phyloP scores from a whole-genome alignment of 768 basidiomycete genomes.

The Rhizopogon roseolus region DNA sequence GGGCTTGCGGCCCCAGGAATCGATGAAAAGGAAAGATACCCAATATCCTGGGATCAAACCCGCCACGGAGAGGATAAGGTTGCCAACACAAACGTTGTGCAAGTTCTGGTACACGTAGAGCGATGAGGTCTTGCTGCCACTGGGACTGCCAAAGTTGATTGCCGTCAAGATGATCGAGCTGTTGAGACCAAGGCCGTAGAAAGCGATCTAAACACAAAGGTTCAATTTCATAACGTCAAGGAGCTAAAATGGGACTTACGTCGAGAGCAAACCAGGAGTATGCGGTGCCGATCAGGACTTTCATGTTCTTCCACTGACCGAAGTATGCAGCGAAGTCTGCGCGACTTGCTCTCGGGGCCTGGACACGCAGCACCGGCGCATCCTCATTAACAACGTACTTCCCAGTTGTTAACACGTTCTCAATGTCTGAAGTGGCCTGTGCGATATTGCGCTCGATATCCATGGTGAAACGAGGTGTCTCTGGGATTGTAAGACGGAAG shows the following conservation, averaged over 20 bases:
- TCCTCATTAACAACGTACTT: conserved; percentile 48
- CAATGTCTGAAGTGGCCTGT: conserved; percentile 71
- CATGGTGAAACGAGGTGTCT: conserved; percentile 90
- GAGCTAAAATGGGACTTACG: conserved; percentile 33
- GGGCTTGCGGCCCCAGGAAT: conserved; percentile 76
- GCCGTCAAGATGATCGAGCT: conserved; percentile 68
- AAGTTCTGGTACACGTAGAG: conserved; percentile 51
- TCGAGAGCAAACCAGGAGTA: conserved; percentile 92
- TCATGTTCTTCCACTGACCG: conserved; percentile 69
- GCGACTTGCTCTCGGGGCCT: conserved; percentile 64
- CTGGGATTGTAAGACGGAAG: conserved; percentile 91
- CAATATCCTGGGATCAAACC: conserved; percentile 81
- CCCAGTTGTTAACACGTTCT: conserved; percentile 54
- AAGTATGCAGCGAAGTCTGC: conserved; percentile 70
- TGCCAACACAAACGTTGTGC: conserved; percentile 65
- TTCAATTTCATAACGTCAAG: background rate
- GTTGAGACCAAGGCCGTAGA: conserved; percentile 87
- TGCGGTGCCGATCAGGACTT: conserved; percentile 70
- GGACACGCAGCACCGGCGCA: conserved; percentile 51
- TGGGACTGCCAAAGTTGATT: conserved; percentile 57
- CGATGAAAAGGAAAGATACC: conserved; percentile 57
- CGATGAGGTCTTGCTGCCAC: conserved; percentile 19
- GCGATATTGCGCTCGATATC: conserved; percentile 81
- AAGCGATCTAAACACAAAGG: conserved; percentile 57
- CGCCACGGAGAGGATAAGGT: conserved; percentile 69